Conservation (phyloP, 495 filamentous ascomycete species). For the Aspergillus carlsbadensis region DNA sequence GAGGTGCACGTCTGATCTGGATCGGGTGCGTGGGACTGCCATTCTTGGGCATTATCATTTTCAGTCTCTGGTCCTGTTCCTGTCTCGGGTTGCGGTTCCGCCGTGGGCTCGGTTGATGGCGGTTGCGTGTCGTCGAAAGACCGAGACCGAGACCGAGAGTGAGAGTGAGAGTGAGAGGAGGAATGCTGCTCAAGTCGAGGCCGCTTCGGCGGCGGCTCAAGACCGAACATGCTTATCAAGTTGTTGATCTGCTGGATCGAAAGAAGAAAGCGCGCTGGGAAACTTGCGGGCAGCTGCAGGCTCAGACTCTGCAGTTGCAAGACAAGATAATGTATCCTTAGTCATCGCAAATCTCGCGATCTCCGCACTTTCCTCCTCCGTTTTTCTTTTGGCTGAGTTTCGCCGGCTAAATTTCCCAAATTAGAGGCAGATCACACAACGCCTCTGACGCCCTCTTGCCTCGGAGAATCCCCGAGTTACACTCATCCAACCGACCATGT, state of each 20-base stretch:
- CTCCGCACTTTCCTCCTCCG: no score
- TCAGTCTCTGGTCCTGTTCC: no score
- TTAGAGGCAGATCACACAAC: background rate
- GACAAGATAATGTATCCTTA: no score
- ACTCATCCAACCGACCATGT: no score
- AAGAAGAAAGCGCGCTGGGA: background rate
- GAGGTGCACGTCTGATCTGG: no score
- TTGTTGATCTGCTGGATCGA: background rate
- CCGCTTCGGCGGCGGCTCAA: constrained; percentile 17
- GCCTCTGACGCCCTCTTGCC: background rate
- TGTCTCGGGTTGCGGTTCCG: no score
- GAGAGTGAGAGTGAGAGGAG: background rate
- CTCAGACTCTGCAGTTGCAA: no score
- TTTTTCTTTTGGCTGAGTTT: no score
- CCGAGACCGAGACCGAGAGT: background rate
- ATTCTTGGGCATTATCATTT: background rate
- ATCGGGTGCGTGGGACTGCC: no score
- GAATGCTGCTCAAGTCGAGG: constrained; percentile 5
- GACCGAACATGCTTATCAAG: background rate
- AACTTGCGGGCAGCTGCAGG: no score
- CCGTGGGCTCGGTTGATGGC: no score
- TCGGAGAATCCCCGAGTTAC: constrained; percentile 1
- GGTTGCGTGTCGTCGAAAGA: background rate
- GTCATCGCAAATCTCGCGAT: no score
- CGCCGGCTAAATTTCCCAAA: constrained; percentile 13